phyloP scores from a whole-genome alignment of 1,284 basidiomycete genomes.

The Vanrija pseudolonga region DNA sequence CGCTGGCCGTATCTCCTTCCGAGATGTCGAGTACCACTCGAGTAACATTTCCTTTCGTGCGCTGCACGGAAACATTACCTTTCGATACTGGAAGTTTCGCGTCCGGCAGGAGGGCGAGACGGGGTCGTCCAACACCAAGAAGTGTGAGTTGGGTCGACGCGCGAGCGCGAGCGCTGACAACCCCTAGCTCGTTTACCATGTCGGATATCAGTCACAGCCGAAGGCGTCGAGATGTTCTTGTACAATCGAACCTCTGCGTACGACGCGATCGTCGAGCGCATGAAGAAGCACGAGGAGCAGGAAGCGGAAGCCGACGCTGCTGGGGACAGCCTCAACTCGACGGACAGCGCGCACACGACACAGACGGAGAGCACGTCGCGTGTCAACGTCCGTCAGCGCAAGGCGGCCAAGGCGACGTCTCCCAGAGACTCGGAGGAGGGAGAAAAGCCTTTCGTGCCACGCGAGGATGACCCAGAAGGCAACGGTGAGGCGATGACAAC shows the following conservation, averaged over 20 bases:
- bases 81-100: conserved; percentile 84
- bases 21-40: conserved; percentile 80
- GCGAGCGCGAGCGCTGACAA: not conserved
- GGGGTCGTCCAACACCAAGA: conserved; percentile 23
- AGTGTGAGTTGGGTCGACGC: conserved; percentile 7
- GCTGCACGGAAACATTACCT: conserved; percentile 76
- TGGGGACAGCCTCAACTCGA: not conserved
- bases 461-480: not conserved
- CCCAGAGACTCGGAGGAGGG: not conserved
- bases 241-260: conserved; percentile 85
- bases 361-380: not conserved
- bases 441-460: not conserved
- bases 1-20: conserved; percentile 76
- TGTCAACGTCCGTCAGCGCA: conserved; percentile 2
- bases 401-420: not conserved
- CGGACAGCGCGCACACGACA: conserved; percentile 1
- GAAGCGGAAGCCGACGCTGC: not conserved
- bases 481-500: not conserved
- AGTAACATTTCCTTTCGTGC: conserved; percentile 81
- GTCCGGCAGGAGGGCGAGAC: conserved; percentile 56
- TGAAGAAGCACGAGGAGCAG: conserved; percentile 52
- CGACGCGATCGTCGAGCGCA: conserved; percentile 74
- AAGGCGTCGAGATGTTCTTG: conserved; percentile 85
- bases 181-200: conserved; percentile 57
- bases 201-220: conserved; percentile 68